Percentiles rank a stretch among this genome's conserved stretches.
Conservation (phyloP, 345 rosid genomes). For the Geranium rotundifolium region DNA sequence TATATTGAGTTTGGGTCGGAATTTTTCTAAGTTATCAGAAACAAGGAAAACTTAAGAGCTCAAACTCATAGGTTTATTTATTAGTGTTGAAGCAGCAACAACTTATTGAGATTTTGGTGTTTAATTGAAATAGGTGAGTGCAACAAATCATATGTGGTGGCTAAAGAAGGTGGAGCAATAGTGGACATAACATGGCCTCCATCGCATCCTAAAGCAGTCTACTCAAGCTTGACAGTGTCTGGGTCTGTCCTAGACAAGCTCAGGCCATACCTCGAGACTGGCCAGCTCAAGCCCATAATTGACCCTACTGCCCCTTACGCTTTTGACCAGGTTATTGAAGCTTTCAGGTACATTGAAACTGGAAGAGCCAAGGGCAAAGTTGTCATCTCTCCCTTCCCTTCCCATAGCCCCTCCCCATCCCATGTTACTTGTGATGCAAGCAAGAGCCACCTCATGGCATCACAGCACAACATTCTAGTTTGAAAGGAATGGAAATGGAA, state of each 20-base stretch:
- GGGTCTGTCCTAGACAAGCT: slow-evolving; percentile 27
- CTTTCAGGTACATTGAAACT: slow-evolving; percentile 30
- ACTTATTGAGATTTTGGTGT: too few species aligned
- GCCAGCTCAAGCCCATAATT: slow-evolving; percentile 29
- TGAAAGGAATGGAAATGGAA: too few species aligned
- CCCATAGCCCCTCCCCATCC: background rate
- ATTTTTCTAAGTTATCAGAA: too few species aligned
- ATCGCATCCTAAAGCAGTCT: slow-evolving; percentile 29
- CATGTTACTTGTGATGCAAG: too few species aligned
- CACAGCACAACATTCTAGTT: too few species aligned
- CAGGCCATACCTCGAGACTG: slow-evolving; percentile 19
- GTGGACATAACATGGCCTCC: slow-evolving; percentile 44
- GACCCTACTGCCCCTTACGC: slow-evolving; percentile 33
- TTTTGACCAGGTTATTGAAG: slow-evolving; percentile 30
- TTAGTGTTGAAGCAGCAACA: too few species aligned
- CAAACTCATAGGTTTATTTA: too few species aligned
- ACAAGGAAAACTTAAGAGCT: too few species aligned
- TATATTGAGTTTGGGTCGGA: too few species aligned
- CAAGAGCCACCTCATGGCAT: too few species aligned
- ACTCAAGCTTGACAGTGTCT: slow-evolving; percentile 30
- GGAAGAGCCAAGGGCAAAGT: slow-evolving; percentile 38
- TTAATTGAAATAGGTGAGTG: slow-evolving; percentile 26
- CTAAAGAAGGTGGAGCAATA: slow-evolving; percentile 30
- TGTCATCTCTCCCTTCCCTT: slow-evolving; percentile 23
- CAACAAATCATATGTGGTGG: slow-evolving; percentile 29